A percentile compares a stretch with the other conserved stretches of the same genome.
Conservation (phyloP, 257 asterid genomes). For the Pogostemon cablin region DNA sequence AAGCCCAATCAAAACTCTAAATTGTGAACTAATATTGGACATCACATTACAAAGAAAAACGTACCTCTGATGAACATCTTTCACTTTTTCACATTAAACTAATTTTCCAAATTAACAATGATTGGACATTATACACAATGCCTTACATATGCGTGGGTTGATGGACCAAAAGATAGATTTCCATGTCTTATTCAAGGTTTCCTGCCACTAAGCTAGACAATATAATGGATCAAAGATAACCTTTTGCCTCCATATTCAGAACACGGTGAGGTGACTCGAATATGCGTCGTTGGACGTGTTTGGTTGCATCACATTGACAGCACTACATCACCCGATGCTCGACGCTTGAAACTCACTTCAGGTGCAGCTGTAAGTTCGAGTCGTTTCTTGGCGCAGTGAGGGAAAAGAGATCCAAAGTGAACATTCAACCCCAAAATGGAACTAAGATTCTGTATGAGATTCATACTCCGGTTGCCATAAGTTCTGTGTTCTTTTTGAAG, state of each 20-base stretch:
- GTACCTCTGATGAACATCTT: not conserved
- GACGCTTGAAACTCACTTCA: not conserved
- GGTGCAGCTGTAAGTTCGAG: not conserved
- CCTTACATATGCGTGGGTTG: conserved; percentile 23
- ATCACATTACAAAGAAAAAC: not conserved
- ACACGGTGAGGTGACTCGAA: not conserved
- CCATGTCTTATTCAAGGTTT: conserved; percentile 28
- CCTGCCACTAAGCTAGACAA: conserved; percentile 43
- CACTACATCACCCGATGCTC: conserved; percentile 28
- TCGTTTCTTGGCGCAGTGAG: conserved; percentile 18
- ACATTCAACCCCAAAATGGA: conserved; percentile 19
- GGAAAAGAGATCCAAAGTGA: conserved; percentile 12
- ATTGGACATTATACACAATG: conserved; percentile 21
- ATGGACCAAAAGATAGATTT: conserved; percentile 16
- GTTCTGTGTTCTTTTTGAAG: conserved; percentile 50
- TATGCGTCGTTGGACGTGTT: conserved; percentile 10
- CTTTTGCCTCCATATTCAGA: conserved; percentile 15
- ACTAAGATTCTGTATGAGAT: conserved; percentile 26
- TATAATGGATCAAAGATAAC: conserved; percentile 29
- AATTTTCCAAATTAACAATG: conserved; percentile 18
- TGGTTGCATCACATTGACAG: conserved; percentile 18
- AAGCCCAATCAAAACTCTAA: too few species aligned
- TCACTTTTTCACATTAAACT: conserved; percentile 28
- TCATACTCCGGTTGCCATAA: conserved; percentile 67
- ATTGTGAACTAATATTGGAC: not conserved